Conservation (phyloP, 352 stramenopile species). For the Pythium vanterpoolii region DNA sequence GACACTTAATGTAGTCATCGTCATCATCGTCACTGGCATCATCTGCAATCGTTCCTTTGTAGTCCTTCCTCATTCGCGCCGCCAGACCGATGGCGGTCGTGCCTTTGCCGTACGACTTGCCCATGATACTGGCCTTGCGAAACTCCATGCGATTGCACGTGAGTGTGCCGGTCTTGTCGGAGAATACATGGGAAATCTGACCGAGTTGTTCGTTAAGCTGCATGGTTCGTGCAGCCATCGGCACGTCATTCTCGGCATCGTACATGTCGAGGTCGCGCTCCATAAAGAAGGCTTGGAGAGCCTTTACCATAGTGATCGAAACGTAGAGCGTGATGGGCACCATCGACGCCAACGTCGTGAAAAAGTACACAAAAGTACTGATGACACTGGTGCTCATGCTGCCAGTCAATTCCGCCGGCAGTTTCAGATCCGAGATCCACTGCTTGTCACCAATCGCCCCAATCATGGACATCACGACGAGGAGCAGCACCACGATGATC, state of each 20-base stretch:
- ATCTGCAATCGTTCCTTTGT: slow-evolving; percentile 42
- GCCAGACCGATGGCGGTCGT: slow-evolving; percentile 81
- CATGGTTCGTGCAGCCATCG: slow-evolving; percentile 83
- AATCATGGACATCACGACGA: slow-evolving; percentile 65
- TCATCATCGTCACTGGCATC: slow-evolving; percentile 37
- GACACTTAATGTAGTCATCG: slow-evolving; percentile 31
- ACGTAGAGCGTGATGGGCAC: slow-evolving; percentile 89
- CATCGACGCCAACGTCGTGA: slow-evolving; percentile 81
- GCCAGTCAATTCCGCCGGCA: slow-evolving; percentile 34
- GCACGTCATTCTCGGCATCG: slow-evolving; percentile 59
- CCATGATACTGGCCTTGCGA: slow-evolving; percentile 82
- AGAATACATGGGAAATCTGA: slow-evolving; percentile 98
- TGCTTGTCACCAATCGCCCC: slow-evolving; percentile 60
- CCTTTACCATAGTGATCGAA: slow-evolving; percentile 87
- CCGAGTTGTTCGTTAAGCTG: slow-evolving; percentile 85
- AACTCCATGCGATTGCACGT: slow-evolving; percentile 92
- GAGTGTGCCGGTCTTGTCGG: slow-evolving; percentile 84
- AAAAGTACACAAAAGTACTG: slow-evolving; percentile 79
- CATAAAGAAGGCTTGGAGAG: slow-evolving; percentile 88
- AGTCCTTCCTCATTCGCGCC: slow-evolving; percentile 61
- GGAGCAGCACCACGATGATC: slow-evolving; percentile 71
- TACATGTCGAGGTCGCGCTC: slow-evolving; percentile 85
- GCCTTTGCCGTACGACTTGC: slow-evolving; percentile 76
- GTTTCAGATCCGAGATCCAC: slow-evolving; percentile 37
- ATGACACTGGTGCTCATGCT: slow-evolving; percentile 48